These are phyloP conservation scores for Paramecium bursaria DNA, from an alignment of 73 alveolate species.

Conservation along the genomic window DNA sequence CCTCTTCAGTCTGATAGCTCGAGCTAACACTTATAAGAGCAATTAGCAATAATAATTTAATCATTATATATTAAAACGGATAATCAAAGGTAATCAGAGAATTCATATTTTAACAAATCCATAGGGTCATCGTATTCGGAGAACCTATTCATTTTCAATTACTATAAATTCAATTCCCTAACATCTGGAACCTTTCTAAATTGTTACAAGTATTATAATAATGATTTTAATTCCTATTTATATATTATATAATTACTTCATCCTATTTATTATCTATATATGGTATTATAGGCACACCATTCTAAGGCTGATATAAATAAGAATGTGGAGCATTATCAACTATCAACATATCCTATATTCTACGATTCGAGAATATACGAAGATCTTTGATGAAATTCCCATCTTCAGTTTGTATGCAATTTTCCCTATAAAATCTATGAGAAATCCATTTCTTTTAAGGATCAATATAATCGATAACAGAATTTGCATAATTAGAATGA, in stretches of 20 bases:
- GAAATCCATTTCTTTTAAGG: conserved; percentile 84
- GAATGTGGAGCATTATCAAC: conserved; percentile 95
- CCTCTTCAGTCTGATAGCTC: conserved; percentile 33
- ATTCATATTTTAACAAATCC: conserved; percentile 46
- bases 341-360: conserved; percentile 75
- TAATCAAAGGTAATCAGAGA: conserved; percentile 38
- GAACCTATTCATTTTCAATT: conserved; percentile 20
- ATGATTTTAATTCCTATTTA: conserved; percentile 54
- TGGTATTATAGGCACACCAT: conserved; percentile 87
- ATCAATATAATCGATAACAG: conserved; percentile 87
- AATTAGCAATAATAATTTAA: conserved; percentile 20
- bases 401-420: conserved; percentile 87
- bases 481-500: conserved; percentile 94
- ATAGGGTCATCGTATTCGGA: conserved; percentile 58
- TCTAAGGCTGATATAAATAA: conserved; percentile 78
- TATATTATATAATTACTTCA: conserved; percentile 12
- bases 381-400: conserved; percentile 94
- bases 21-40: conserved; percentile 1
- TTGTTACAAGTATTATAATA: conserved; percentile 24
- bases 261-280: conserved; percentile 82
- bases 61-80: conserved; percentile 48
- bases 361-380: conserved; percentile 83
- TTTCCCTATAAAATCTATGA: conserved; percentile 89
- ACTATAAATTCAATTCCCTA: conserved; percentile 50
- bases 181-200: conserved; percentile 40